Conservation (phyloP, 805 yeast genomes). For the Teunomyces funiuensis region DNA sequence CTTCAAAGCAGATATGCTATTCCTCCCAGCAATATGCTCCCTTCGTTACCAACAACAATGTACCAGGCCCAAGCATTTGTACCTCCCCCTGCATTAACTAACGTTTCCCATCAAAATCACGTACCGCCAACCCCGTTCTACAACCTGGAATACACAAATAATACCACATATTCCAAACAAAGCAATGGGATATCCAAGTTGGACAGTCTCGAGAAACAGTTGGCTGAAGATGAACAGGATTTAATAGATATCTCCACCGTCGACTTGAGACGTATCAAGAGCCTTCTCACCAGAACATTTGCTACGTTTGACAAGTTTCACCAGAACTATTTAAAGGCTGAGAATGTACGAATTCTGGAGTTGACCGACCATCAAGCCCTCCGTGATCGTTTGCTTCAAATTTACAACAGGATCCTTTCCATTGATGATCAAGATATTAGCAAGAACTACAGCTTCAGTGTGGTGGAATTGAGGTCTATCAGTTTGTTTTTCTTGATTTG, state of each 20-base stretch:
- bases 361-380: constrained; percentile 6
- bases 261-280: constrained; percentile 9
- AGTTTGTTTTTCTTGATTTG: constrained; percentile 19
- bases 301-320: constrained; percentile 6
- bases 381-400: neutral
- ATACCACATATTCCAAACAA: neutral
- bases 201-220: constrained; percentile 4
- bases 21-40: neutral
- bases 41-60: neutral
- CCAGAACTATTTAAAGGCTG: constrained; percentile 6
- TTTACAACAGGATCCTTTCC: constrained; percentile 8
- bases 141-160: neutral
- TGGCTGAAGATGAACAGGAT: constrained; percentile 3
- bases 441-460: constrained; percentile 5
- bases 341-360: constrained; percentile 6
- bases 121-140: neutral
- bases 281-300: constrained; percentile 10
- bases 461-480: constrained; percentile 17
- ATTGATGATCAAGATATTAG: constrained; percentile 8
- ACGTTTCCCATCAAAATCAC: neutral
- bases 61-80: constrained; percentile 1
- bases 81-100: neutral
- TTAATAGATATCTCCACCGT: constrained; percentile 8
- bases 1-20: neutral
- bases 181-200: neutral